phyloP scores from a whole-genome alignment of 139 green algal genomes.

The Spirogloea muscicola region DNA sequence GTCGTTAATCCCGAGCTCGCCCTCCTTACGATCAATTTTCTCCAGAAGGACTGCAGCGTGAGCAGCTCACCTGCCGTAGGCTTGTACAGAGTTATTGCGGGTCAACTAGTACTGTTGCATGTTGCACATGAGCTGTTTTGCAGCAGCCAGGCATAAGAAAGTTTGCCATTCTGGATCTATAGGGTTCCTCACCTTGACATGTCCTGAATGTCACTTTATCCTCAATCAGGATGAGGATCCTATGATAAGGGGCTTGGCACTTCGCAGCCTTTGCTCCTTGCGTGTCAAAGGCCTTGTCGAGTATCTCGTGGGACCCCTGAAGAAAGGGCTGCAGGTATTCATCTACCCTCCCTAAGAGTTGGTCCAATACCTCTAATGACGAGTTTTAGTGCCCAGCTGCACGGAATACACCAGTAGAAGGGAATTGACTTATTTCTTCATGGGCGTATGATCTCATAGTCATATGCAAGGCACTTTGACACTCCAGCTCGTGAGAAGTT shows the following conservation, averaged over 20 bases:
- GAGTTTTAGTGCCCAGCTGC: too few species aligned
- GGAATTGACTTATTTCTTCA: neutral
- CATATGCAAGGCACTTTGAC: neutral
- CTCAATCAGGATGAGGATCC: slow-evolving; percentile 87
- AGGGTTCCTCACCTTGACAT: too few species aligned
- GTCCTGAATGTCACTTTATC: too few species aligned
- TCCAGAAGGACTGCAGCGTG: slow-evolving; percentile 60
- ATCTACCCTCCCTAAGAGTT: too few species aligned
- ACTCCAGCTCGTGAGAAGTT: neutral
- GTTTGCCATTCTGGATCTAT: too few species aligned
- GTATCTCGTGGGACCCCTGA: slow-evolving; percentile 72
- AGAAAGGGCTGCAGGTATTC: slow-evolving; percentile 22
- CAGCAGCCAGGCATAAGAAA: neutral
- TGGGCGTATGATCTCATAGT: neutral
- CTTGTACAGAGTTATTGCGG: too few species aligned
- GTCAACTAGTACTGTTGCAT: too few species aligned
- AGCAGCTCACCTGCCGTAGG: neutral
- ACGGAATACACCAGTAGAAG: too few species aligned
- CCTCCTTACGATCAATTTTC: slow-evolving; percentile 81
- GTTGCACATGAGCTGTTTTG: neutral
- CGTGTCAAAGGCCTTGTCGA: slow-evolving; percentile 89
- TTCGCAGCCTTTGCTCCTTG: slow-evolving; percentile 85
- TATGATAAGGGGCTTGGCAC: slow-evolving; percentile 84
- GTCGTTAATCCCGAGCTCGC: slow-evolving; percentile 70
- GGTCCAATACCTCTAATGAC: too few species aligned